phyloP scores from a whole-genome alignment of 257 asterid species.

The Datura wrightii region DNA sequence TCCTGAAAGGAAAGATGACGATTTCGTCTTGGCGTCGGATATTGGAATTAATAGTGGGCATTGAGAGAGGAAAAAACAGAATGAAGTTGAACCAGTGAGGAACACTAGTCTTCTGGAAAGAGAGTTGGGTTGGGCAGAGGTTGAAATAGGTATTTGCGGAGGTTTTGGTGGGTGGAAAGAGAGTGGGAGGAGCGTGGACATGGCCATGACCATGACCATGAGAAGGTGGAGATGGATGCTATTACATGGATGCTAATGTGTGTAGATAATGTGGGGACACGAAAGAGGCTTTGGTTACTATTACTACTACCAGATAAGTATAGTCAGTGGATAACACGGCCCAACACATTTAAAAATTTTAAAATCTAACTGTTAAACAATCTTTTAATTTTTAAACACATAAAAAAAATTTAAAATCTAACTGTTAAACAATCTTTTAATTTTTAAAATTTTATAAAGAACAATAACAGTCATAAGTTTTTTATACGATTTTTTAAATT shows the following conservation, averaged over 20 bases:
- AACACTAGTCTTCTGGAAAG: slow-evolving; percentile 58
- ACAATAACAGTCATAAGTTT: too few relatives aligned
- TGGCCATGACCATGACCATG: slow-evolving; percentile 48
- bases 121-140: slow-evolving; percentile 24
- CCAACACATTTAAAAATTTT: too few relatives aligned
- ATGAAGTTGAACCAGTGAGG: slow-evolving; percentile 47
- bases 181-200: slow-evolving; percentile 41
- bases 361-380: too few relatives aligned
- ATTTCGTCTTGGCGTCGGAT: slow-evolving; percentile 50
- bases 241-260: slow-evolving; percentile 30
- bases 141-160: slow-evolving; percentile 32
- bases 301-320: too few relatives aligned
- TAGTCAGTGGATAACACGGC: too few relatives aligned
- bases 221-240: slow-evolving; percentile 32
- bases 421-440: too few relatives aligned
- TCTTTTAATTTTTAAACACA: too few relatives aligned
- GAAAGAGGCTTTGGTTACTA: too few relatives aligned
- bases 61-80: slow-evolving; percentile 38
- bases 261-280: slow-evolving; percentile 43
- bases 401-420: too few relatives aligned
- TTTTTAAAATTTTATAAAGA: too few relatives aligned
- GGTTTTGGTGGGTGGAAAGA: slow-evolving; percentile 47
- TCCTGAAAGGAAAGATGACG: slow-evolving; percentile 66
- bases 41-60: slow-evolving; percentile 35
- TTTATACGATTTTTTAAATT: too few relatives aligned